phyloP scores from a whole-genome alignment of 306 rosid genomes.

The Quercus variabilis region DNA sequence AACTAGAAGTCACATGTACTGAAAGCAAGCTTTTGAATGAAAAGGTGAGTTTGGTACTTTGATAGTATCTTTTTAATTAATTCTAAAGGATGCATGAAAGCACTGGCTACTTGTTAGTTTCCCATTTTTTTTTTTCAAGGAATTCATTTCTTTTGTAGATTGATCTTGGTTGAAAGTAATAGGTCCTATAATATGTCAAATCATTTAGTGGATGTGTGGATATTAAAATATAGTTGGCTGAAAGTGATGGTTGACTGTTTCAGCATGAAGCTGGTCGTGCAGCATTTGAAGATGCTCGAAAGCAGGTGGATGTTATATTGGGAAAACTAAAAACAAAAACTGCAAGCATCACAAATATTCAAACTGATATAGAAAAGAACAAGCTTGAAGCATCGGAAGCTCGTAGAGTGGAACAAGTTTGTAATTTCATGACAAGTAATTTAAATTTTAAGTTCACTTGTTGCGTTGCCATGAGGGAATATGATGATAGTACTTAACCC shows the following conservation, averaged over 20 bases:
- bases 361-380: conserved; percentile 55
- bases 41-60: conserved; percentile 56
- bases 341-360: conserved; percentile 45
- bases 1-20: conserved; percentile 73
- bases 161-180: not conserved
- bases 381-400: conserved; percentile 63
- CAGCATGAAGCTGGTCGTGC: conserved; percentile 84
- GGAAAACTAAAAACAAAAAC: conserved; percentile 53
- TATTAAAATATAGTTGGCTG: conserved; percentile 13
- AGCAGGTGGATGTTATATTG: conserved; percentile 58
- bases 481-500: conserved; percentile 14
- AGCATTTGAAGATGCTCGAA: conserved; percentile 69
- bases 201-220: conserved; percentile 5
- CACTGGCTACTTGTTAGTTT: not conserved
- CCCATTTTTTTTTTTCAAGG: not conserved
- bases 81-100: not conserved
- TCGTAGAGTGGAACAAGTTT: conserved; percentile 69
- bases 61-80: not conserved
- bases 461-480: not conserved
- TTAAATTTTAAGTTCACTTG: not conserved
- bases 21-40: conserved; percentile 76
- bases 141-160: no score
- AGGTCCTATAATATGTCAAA: not conserved
- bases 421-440: conserved; percentile 20
- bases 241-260: conserved; percentile 16